These are phyloP conservation scores for Narthecium ossifragum DNA, from an alignment of 106 monocot species.

Conservation along the genomic window DNA sequence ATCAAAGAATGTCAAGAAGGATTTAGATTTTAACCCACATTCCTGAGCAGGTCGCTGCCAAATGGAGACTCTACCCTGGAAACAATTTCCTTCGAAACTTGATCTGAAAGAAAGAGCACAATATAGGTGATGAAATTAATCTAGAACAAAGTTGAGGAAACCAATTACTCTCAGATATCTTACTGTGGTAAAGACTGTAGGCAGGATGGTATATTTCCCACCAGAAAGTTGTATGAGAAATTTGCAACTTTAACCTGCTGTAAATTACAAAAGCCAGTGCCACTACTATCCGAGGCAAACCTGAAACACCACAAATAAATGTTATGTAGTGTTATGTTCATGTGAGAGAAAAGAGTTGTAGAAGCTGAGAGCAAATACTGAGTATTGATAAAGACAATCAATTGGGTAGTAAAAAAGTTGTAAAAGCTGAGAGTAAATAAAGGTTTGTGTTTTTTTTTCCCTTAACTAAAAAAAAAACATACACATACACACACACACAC, in stretches of 20 bases:
- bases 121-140: conserved; percentile 8
- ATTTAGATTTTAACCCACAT: conserved; percentile 70
- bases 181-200: conserved; percentile 59
- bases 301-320: conserved; percentile 18
- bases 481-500: background rate
- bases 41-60: conserved; percentile 38
- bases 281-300: conserved; percentile 10
- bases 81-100: conserved; percentile 75
- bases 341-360: background rate
- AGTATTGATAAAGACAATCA: too few relatives aligned
- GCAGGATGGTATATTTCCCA: conserved; percentile 70
- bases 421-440: background rate
- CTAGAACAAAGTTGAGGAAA: background rate
- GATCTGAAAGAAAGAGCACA: conserved; percentile 32
- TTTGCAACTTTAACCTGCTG: conserved; percentile 40
- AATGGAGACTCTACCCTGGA: conserved; percentile 34
- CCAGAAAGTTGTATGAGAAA: conserved; percentile 85
- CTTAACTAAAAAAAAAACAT: background rate
- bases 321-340: background rate
- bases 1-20: background rate
- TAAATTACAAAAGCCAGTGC: conserved; percentile 45
- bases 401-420: background rate
- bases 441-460: background rate
- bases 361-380: too few relatives aligned
- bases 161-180: background rate